A percentile compares a stretch with the other conserved stretches of the same genome.
phyloP scores from a whole-genome alignment of 495 filamentous ascomycete species.

The Xylaria castorea region DNA sequence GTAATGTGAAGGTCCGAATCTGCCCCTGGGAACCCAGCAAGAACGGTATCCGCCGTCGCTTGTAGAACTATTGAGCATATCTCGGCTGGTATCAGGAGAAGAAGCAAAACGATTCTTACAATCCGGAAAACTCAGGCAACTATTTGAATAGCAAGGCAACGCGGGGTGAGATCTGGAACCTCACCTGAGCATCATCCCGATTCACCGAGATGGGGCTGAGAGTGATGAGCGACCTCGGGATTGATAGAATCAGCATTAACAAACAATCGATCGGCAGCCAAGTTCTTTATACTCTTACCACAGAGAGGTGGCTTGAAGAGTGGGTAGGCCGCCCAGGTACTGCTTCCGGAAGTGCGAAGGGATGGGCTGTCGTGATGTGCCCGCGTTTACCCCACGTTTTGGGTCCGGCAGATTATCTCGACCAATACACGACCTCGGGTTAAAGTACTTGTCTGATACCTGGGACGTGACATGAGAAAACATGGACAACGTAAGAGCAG shows the following conservation, averaged over 20 bases:
- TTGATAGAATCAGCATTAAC: neutral
- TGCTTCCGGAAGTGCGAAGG: conserved; percentile 27
- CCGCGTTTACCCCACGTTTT: conserved; percentile 38
- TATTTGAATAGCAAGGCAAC: neutral
- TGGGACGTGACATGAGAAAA: neutral
- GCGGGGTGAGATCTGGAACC: neutral
- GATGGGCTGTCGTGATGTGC: conserved; percentile 26
- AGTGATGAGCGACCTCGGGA: neutral
- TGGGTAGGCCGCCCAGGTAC: neutral
- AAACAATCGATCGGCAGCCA: neutral
- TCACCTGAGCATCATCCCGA: neutral
- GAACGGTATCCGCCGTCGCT: neutral
- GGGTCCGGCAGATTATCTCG: conserved; percentile 38
- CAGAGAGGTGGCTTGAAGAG: neutral
- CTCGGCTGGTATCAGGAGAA: neutral
- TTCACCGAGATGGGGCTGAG: neutral
- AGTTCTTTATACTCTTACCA: neutral
- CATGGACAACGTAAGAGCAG: neutral
- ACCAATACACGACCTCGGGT: conserved; percentile 32
- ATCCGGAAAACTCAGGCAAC: neutral
- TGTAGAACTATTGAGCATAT: neutral
- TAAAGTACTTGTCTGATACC: conserved; percentile 28
- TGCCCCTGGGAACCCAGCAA: neutral
- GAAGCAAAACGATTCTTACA: neutral
- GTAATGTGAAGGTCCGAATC: neutral